Evolutionary conservation across 441 rosid genomes (phyloP).

Genomic region (Erysimum cheiri): DNA sequence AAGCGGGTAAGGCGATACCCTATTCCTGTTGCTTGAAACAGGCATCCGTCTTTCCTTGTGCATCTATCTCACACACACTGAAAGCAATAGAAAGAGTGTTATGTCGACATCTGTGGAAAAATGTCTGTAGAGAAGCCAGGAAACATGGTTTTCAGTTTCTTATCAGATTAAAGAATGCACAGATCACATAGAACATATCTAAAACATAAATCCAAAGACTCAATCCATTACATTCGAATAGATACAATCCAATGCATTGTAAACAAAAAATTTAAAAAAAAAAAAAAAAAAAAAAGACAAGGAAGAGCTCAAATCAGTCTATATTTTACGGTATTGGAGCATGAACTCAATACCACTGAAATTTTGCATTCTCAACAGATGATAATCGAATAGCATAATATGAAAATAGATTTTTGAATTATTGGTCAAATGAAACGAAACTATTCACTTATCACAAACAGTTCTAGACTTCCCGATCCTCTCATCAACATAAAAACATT

Average conservation of each 20-base stretch:
- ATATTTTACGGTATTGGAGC: background rate
- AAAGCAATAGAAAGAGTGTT: slow-evolving; percentile 21
- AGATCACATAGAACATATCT: background rate
- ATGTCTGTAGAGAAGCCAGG: background rate
- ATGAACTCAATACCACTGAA: background rate
- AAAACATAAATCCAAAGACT: background rate
- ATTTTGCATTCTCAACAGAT: background rate
- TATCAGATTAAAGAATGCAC: background rate
- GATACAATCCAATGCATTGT: background rate
- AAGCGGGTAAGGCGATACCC: slow-evolving; percentile 60
- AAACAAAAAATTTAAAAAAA: background rate
- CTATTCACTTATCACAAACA: slow-evolving; percentile 41
- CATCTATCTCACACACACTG: slow-evolving; percentile 33
- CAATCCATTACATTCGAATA: background rate
- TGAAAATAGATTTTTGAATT: background rate
- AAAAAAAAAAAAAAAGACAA: background rate
- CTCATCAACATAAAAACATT: slow-evolving; percentile 18
- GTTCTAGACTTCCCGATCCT: slow-evolving; percentile 23
- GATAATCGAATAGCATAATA: slow-evolving; percentile 8
- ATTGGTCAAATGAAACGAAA: slow-evolving; percentile 23
- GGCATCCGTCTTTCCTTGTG: slow-evolving; percentile 35
- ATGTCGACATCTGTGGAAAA: background rate
- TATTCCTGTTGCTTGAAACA: slow-evolving; percentile 42
- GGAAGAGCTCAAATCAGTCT: slow-evolving; percentile 12
- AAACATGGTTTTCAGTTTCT: background rate